phyloP scores from a whole-genome alignment of 2,329 filamentous ascomycete genomes.

The Didymosphaeria variabile region DNA sequence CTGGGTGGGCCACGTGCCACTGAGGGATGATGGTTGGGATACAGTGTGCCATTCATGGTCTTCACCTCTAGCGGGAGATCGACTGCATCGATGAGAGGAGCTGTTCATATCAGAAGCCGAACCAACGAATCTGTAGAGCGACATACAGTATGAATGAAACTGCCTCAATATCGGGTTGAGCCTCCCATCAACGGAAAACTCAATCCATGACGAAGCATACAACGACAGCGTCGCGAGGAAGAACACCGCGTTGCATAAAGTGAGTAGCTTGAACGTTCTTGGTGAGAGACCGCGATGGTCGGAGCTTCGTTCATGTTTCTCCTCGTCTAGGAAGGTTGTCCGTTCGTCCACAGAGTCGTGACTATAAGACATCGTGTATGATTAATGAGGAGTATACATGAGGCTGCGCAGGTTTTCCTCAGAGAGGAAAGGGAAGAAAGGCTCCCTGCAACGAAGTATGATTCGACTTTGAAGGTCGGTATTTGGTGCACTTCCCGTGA shows the following conservation, averaged over 20 bases:
- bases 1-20: conserved; percentile 16
- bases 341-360: conserved; percentile 7
- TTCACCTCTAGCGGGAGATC: conserved; percentile 9
- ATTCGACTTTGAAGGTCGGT: neutral
- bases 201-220: conserved; percentile 9
- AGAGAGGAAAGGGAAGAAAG: neutral
- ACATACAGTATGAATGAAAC: conserved; percentile 5
- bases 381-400: neutral
- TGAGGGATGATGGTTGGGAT: conserved; percentile 6
- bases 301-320: neutral
- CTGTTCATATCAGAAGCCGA: neutral
- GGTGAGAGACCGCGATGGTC: neutral
- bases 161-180: conserved; percentile 6
- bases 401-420: neutral
- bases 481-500: neutral
- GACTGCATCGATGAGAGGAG: conserved; percentile 7
- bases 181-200: neutral
- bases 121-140: neutral
- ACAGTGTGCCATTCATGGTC: conserved; percentile 7
- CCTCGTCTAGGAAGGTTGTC: conserved; percentile 6
- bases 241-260: conserved; percentile 1
- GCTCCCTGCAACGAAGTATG: neutral
- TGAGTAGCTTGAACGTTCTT: neutral
- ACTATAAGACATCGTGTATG: neutral
- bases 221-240: conserved; percentile 6